Evolutionary conservation across 2,329 filamentous ascomycete species (phyloP).

Genomic region (Cladosporium sphaerospermum): DNA sequence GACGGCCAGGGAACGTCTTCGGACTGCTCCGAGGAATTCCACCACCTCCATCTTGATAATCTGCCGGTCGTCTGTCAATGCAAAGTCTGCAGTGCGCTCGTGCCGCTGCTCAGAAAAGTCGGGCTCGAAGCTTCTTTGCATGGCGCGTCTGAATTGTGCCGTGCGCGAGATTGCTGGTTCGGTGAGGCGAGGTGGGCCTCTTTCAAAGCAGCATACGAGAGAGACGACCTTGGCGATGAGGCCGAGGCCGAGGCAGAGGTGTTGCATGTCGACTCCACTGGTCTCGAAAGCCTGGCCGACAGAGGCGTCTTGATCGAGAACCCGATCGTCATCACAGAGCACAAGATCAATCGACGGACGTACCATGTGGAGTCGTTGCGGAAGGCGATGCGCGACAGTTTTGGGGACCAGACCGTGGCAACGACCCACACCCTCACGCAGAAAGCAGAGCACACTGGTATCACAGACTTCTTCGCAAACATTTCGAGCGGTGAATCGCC

Average conservation of each 20-base stretch:
- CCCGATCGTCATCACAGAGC: not conserved
- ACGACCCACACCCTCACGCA: not conserved
- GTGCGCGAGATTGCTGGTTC: not conserved
- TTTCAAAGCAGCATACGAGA: not conserved
- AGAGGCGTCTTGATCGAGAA: not conserved
- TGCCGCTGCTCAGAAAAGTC: not conserved
- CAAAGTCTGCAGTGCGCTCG: not conserved
- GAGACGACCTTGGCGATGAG: not conserved
- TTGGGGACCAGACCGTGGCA: not conserved
- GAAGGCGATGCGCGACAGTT: not conserved
- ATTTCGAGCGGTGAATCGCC: not conserved
- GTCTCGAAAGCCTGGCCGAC: not conserved
- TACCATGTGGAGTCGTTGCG: not conserved
- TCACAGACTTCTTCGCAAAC: not conserved
- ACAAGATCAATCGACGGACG: not conserved
- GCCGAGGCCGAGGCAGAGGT: not conserved
- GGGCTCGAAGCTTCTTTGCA: not conserved
- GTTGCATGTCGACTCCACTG: not conserved
- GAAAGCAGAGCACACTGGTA: not conserved
- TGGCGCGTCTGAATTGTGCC: not conserved
- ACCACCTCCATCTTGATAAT: not conserved
- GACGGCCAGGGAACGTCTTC: not conserved
- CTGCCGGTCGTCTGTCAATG: not conserved
- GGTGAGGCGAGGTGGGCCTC: not conserved
- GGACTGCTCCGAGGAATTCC: not conserved